phyloP scores from a whole-genome alignment of 306 rosid genomes.

The Citrullus mucosospermus region DNA sequence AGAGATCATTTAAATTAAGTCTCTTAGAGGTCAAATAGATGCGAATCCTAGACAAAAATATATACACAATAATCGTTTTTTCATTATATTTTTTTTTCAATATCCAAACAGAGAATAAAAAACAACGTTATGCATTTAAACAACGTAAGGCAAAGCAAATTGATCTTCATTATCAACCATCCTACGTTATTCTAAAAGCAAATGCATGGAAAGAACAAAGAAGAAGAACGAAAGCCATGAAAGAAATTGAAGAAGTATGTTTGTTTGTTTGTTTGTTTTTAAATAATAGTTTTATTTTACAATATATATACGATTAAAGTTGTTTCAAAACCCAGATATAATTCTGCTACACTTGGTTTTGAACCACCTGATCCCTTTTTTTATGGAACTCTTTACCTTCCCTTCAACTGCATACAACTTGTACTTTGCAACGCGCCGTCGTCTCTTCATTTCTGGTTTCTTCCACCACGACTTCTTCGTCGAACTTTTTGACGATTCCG shows the following conservation, averaged over 20 bases:
- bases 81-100: too few species aligned
- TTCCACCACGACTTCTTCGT: slow-evolving; percentile 5
- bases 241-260: neutral
- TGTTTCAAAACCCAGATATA: slow-evolving; percentile 1
- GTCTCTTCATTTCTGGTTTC: neutral
- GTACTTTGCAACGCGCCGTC: neutral
- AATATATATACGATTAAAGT: neutral
- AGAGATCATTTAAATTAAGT: too few species aligned
- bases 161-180: too few species aligned
- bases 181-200: too few species aligned
- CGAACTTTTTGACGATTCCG: neutral
- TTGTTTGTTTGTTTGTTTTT: neutral
- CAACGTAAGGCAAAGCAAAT: too few species aligned
- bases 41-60: too few species aligned
- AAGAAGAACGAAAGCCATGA: neutral
- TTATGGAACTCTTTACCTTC: neutral
- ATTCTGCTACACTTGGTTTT: slow-evolving; percentile 3
- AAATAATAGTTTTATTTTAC: neutral
- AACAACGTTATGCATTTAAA: too few species aligned
- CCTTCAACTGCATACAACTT: slow-evolving; percentile 7
- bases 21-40: too few species aligned
- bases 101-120: too few species aligned
- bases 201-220: neutral
- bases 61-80: too few species aligned
- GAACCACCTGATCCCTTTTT: slow-evolving; percentile 9